Conservation (phyloP, 164 flowering plant species). For the Vitis cinerea region DNA sequence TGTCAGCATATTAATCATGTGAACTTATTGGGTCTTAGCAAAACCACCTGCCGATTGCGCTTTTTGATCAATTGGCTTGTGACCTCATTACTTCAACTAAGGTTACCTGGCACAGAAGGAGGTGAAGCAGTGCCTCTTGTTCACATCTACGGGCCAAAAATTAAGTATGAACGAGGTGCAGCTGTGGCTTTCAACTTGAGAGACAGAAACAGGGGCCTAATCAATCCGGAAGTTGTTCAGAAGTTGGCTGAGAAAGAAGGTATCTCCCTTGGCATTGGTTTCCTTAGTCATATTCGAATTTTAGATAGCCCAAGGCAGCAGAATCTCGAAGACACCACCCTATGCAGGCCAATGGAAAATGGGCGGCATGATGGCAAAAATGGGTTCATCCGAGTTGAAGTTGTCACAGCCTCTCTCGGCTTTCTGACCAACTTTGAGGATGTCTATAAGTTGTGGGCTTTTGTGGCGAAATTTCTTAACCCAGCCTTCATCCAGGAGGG, state of each 20-base stretch:
- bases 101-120: constrained; percentile 51
- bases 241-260: constrained; percentile 78
- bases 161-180: constrained; percentile 93
- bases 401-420: constrained; percentile 89
- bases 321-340: constrained; percentile 48
- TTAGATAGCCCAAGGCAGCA: constrained; percentile 44
- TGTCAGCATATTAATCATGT: constrained; percentile 84
- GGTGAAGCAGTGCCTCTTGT: constrained; percentile 46
- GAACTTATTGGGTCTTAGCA: constrained; percentile 80
- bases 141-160: constrained; percentile 87
- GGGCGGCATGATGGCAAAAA: constrained; percentile 49
- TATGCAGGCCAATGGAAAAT: constrained; percentile 56
- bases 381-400: constrained; percentile 63
- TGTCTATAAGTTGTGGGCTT: constrained; percentile 91
- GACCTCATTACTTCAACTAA: constrained; percentile 76
- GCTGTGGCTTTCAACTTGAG: constrained; percentile 87
- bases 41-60: constrained; percentile 67
- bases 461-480: constrained; percentile 78
- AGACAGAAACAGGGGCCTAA: constrained; percentile 43
- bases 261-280: constrained; percentile 76
- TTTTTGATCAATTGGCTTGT: constrained; percentile 91
- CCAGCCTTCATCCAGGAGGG: constrained; percentile 54
- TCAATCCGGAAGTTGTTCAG: constrained; percentile 74
- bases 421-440: constrained; percentile 83
- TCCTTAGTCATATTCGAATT: constrained; percentile 67